Evolutionary conservation across 106 monocot species (phyloP), one percentile per base, ranked within the genome.

Genomic region (Acanthochlamys bracteata): DNA sequence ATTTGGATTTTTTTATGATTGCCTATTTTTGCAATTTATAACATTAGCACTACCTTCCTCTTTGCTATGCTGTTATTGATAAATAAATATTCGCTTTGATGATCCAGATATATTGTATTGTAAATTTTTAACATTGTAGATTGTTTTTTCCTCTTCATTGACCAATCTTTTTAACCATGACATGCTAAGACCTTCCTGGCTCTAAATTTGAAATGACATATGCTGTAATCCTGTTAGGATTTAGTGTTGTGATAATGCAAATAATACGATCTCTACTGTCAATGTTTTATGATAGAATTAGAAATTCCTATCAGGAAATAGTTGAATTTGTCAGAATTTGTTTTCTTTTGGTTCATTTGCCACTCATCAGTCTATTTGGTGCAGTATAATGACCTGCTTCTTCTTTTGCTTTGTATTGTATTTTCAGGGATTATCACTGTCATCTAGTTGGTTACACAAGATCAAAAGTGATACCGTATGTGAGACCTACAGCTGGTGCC

Each of bases 391-490:
- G 57, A 55, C 15, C 55, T 14, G 6, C 6, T 55, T 57, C 4
- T 23, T 57, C 7, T 57, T 57, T n/a, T n/a, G n/a, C n/a, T n/a
- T n/a, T n/a, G n/a, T 23, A 20, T 57, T 23, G 12, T 3, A 23
- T 43, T 20, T 63, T 17, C 63, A 64, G 64, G 64, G 64, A 47
- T 47, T 64, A 20, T 24, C 64, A 64, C 49, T 64, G 64, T 47
- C 64, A 64, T 64, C 16, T 64, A 24, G 2, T 64, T 24, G 64
- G 64, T 45, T 64, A 64, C 64, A 64, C 45, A 11, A 7, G 16
- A 12, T 64, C 46, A 46, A 43, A 9, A 4, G 7, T 15, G 14
- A 24, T 1, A 10, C 42, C 24, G 4, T 11, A 12, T 11, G 64
- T 12, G 3, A 14, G 24, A 24, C 45, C 20, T 47, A 13, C 43